Evolutionary conservation across 2,329 filamentous ascomycete genomes (phyloP).

Genomic region (Alternaria sp.): DNA sequence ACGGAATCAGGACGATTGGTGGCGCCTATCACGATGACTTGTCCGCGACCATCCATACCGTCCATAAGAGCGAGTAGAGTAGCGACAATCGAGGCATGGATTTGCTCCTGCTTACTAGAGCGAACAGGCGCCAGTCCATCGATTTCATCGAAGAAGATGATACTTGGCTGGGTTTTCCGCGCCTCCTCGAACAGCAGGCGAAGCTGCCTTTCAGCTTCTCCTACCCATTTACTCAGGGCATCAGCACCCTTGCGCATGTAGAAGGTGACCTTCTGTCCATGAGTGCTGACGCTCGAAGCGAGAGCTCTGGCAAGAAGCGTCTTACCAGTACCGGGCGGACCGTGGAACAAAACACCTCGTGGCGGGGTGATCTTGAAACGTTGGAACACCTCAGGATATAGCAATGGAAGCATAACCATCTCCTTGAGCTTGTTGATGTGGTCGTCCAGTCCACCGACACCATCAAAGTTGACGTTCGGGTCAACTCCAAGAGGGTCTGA

Average conservation of each 20-base stretch:
- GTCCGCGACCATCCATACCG: slow-evolving; percentile 62
- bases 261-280: slow-evolving; percentile 94
- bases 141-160: slow-evolving; percentile 99
- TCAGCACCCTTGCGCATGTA: slow-evolving; percentile 99
- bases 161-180: slow-evolving; percentile 92
- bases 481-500: slow-evolving; percentile 94
- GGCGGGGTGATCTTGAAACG: slow-evolving; percentile 93
- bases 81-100: slow-evolving; percentile 85
- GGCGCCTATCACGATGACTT: slow-evolving; percentile 98
- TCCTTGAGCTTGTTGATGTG: slow-evolving; percentile 98
- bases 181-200: slow-evolving; percentile 95
- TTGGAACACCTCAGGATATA: slow-evolving; percentile 93
- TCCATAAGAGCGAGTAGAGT: slow-evolving; percentile 60
- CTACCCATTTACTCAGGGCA: slow-evolving; percentile 97
- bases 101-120: slow-evolving; percentile 98
- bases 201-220: slow-evolving; percentile 94
- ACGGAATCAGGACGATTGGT: slow-evolving; percentile 97
- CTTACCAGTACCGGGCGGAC: slow-evolving; percentile 96
- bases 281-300: slow-evolving; percentile 85
- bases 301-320: slow-evolving; percentile 93
- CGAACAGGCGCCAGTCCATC: slow-evolving; percentile 94
- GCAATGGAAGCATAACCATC: slow-evolving; percentile 92
- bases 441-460: slow-evolving; percentile 88
- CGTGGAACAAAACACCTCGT: slow-evolving; percentile 93
- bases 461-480: slow-evolving; percentile 88